These are phyloP conservation scores for Paramecium sexaurelia DNA, from an alignment of 73 alveolate genomes.

Conservation along the genomic window DNA sequence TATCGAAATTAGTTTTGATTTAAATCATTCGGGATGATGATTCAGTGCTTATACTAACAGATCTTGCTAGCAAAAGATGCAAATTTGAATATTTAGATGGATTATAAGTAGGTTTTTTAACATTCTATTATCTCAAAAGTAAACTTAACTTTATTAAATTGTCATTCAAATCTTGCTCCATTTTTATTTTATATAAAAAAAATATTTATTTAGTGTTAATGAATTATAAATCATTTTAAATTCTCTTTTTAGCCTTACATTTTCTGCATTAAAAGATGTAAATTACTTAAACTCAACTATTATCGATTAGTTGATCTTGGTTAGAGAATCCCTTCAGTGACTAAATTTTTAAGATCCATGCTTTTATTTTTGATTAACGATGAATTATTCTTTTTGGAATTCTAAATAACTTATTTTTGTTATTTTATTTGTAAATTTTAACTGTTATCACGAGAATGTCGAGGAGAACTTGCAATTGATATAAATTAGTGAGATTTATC, in stretches of 20 bases:
- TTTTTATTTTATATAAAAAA: neutral
- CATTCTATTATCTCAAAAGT: neutral
- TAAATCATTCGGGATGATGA: constrained; percentile 2
- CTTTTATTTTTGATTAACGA: constrained; percentile 32
- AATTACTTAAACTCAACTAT: neutral
- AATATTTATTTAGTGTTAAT: neutral
- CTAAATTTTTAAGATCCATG: constrained; percentile 42
- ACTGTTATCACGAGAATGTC: constrained; percentile 29
- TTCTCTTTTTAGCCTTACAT: constrained; percentile 16
- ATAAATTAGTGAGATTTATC: neutral
- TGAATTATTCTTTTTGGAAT: constrained; percentile 53
- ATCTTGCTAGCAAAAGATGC: neutral
- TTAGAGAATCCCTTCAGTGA: neutral
- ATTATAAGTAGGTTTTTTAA: neutral
- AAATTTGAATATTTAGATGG: neutral
- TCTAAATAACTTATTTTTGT: neutral
- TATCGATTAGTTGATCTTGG: neutral
- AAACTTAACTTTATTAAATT: neutral
- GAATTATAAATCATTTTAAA: neutral
- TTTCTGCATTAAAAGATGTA: neutral
- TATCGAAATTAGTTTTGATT: neutral
- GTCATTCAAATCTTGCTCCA: neutral
- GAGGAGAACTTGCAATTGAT: constrained; percentile 38
- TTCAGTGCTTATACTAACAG: constrained; percentile 26
- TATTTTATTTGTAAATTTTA: neutral